Evolutionary conservation across 2,329 filamentous ascomycete genomes (phyloP), one percentile per base, ranked within the genome.

Genomic region (Ophiostoma tasmaniense): DNA sequence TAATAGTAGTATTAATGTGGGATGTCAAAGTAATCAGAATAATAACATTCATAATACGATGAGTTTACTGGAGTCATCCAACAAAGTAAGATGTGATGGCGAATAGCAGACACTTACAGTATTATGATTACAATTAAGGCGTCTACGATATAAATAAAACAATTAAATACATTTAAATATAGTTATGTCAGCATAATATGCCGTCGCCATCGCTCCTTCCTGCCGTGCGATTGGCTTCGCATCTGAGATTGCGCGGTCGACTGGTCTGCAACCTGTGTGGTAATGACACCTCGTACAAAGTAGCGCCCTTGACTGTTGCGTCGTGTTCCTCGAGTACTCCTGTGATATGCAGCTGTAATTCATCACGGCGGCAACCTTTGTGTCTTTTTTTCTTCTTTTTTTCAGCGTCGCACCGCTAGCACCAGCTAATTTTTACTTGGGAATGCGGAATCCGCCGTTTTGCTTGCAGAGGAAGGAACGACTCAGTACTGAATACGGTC

Each of bases 181-280:
- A 33, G 33, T 33, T 33, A 3, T 33, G 33, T 33, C 33, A 33
- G 33, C 33, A 20, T n/a, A n/a, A n/a, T n/a, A 45, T 45, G 42
- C 42, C 42, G 42, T 45, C 14, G 42, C 42, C 17, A 45, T 55
- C 50, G 50, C 50, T 55, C 50, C n/a, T 55, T 55, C 50, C 50
- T 11, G n/a, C 14, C n/a, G 17, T 22, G 10, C 20, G 59, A 33
- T 62, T 62, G 3, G 59, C 33, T 33, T 33, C 30, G 50, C 50
- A 55, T 55, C 50, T 55, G n/a, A 55, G 50, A 55, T 55, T 55
- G 45, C 45, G 45, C 50, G n/a, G 50, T 52, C n/a, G n/a, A n/a
- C n/a, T n/a, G n/a, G n/a, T n/a, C n/a, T n/a, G n/a, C n/a, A n/a
- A n/a, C n/a, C n/a, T n/a, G n/a, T n/a, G n/a, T n/a, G n/a, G 33